Evolutionary conservation across 805 yeast species (phyloP).

Genomic region (Komagataella phaffii): DNA sequence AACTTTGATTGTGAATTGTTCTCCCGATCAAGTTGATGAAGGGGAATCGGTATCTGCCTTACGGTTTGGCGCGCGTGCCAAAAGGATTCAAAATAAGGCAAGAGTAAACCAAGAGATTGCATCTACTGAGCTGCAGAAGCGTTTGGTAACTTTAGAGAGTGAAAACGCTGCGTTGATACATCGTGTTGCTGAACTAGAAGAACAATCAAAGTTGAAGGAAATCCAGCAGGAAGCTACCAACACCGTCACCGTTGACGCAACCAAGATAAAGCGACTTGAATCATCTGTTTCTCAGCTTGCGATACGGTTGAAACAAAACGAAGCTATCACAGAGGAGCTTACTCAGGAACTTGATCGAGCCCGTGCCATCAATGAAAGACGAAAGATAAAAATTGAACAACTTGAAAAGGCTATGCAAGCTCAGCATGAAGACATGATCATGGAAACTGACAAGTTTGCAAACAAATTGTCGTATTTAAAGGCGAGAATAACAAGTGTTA

Average conservation of each 20-base stretch:
- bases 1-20: constrained; percentile 58
- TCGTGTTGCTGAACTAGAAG: constrained; percentile 1
- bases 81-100: constrained; percentile 50
- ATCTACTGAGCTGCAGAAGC: constrained; percentile 28
- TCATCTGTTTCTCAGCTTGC: not conserved
- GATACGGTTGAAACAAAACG: not conserved
- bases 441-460: constrained; percentile 38
- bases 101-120: constrained; percentile 49
- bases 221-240: not conserved
- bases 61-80: constrained; percentile 65
- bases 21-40: constrained; percentile 43
- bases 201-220: not conserved
- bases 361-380: constrained; percentile 40
- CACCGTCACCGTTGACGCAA: not conserved
- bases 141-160: constrained; percentile 1
- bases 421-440: constrained; percentile 32
- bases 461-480: constrained; percentile 18
- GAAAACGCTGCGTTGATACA: not conserved
- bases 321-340: constrained; percentile 19
- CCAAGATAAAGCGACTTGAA: not conserved
- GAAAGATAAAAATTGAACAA: constrained; percentile 42
- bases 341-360: constrained; percentile 41
- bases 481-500: constrained; percentile 13
- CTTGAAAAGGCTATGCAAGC: constrained; percentile 35
- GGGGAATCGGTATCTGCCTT: constrained; percentile 60